These are phyloP conservation scores for Ophiostoma perfectum DNA, from an alignment of 2,329 filamentous ascomycete genomes.

Conservation along the genomic window DNA sequence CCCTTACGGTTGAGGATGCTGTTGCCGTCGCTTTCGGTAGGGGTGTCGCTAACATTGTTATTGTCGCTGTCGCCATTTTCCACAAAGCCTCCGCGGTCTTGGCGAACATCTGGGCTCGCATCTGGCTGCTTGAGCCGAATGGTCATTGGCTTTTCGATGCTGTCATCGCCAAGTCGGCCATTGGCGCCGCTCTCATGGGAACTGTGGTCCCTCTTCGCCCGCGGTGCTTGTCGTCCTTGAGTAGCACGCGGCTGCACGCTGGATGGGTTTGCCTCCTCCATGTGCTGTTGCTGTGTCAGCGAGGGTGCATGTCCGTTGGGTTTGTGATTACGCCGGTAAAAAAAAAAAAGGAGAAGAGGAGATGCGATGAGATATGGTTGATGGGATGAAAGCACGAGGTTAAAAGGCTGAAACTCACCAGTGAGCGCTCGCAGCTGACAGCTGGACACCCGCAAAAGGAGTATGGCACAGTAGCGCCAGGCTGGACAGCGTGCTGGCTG, in stretches of 20 bases:
- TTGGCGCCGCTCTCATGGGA: background rate
- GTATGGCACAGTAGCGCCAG: slow-evolving; percentile 1
- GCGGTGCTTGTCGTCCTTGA: no score
- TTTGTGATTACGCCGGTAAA: background rate
- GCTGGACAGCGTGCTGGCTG: background rate
- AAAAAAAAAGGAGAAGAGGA: background rate
- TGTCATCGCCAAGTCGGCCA: background rate
- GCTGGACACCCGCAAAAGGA: background rate
- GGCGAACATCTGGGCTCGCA: background rate
- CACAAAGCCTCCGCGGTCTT: background rate
- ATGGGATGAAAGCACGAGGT: background rate
- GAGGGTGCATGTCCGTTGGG: background rate
- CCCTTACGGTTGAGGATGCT: background rate
- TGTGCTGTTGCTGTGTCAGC: slow-evolving; percentile 29
- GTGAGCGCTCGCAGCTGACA: background rate
- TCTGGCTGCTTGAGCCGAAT: slow-evolving; percentile 2
- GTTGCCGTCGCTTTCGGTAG: background rate
- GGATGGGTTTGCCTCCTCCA: slow-evolving; percentile 29
- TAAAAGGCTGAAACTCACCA: background rate
- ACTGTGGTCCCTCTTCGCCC: no score
- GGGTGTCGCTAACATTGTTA: slow-evolving; percentile 1
- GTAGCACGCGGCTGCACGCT: background rate
- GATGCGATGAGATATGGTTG: background rate
- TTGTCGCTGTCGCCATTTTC: slow-evolving; percentile 4
- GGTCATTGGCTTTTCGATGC: background rate